Conservation (phyloP, 441 rosid species). For the Adansonia grandidieri region DNA sequence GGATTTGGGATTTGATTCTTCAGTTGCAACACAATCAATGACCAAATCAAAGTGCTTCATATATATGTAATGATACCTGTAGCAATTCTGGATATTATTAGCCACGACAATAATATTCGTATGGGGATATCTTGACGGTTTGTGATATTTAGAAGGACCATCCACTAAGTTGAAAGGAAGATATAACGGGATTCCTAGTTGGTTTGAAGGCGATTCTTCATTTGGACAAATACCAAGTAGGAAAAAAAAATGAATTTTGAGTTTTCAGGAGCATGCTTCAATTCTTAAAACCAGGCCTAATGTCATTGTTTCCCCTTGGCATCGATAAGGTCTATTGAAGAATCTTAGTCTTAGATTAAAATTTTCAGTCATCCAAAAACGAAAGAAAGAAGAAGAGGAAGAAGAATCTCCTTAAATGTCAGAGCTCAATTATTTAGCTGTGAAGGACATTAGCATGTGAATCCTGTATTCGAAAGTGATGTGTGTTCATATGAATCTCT, state of each 20-base stretch:
- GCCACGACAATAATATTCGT: not conserved
- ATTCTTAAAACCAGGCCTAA: not conserved
- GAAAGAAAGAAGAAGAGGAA: too few relatives aligned
- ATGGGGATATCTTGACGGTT: not conserved
- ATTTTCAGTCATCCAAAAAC: not conserved
- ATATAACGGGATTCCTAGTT: not conserved
- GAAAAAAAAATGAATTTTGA: too few relatives aligned
- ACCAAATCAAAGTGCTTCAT: not conserved
- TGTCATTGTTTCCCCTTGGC: not conserved
- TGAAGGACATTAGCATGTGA: constrained; percentile 12
- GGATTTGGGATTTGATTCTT: not conserved
- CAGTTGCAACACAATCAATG: not conserved
- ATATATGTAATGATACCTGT: not conserved
- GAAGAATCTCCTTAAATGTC: too few relatives aligned
- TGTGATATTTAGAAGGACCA: not conserved
- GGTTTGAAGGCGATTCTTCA: not conserved
- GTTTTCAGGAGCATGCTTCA: not conserved
- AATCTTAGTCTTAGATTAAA: not conserved
- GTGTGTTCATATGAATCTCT: constrained; percentile 3
- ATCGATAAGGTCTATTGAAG: not conserved
- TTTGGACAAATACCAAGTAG: too few relatives aligned
- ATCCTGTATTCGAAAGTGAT: not conserved
- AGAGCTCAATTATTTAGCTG: not conserved
- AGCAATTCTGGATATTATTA: not conserved
- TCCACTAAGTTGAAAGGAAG: not conserved